Conservation (phyloP, 164 flowering plant genomes). For the Aristolochia contorta region DNA sequence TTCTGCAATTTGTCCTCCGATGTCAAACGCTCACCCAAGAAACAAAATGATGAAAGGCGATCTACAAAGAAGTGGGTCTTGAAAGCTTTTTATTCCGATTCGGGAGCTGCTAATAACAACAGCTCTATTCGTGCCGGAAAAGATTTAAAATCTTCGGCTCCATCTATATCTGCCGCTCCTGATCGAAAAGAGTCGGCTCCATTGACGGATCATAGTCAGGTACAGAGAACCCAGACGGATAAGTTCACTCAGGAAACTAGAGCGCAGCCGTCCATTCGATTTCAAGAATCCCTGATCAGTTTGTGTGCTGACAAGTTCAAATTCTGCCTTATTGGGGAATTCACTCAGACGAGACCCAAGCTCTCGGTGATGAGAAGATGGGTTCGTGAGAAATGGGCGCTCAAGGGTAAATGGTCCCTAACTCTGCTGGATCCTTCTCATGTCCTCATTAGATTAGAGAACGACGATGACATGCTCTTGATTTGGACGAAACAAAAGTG, state of each 20-base stretch:
- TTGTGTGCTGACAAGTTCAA: conserved; percentile 2
- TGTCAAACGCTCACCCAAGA: too few relatives aligned
- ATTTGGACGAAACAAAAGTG: background rate
- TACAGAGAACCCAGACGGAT: too few relatives aligned
- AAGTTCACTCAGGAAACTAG: background rate
- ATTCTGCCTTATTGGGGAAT: conserved; percentile 1
- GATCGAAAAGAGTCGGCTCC: background rate
- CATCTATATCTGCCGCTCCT: background rate
- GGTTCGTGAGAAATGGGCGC: conserved; percentile 1
- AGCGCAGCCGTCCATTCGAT: background rate
- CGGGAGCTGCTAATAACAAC: background rate
- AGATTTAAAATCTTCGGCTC: background rate
- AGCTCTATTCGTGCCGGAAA: background rate
- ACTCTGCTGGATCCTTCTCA: background rate
- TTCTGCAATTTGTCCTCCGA: too few relatives aligned
- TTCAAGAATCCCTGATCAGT: background rate
- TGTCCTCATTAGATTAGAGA: background rate
- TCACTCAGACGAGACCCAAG: background rate
- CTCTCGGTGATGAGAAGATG: background rate
- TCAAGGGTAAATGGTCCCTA: background rate
- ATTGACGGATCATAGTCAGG: too few relatives aligned
- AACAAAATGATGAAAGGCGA: too few relatives aligned
- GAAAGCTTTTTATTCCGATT: background rate
- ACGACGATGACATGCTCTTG: conserved; percentile 2
- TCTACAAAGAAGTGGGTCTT: conserved; percentile 1